phyloP scores from a whole-genome alignment of 108 stramenopile species.

The Nannochloropsis gaditana region DNA sequence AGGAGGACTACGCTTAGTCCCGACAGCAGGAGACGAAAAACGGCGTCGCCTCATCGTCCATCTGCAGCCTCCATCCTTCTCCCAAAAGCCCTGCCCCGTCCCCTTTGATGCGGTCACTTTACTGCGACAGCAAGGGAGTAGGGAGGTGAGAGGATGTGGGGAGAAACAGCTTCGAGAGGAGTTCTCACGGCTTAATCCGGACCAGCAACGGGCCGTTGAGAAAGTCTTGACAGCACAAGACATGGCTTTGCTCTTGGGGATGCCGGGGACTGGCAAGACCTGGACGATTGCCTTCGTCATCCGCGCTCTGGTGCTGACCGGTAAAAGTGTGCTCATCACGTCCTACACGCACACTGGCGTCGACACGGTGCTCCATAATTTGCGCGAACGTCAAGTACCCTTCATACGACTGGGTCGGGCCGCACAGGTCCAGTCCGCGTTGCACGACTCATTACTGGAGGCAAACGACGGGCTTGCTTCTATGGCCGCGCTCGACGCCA shows the following conservation, averaged over 20 bases:
- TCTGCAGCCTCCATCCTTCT: conserved; percentile 30
- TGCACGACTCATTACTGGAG: conserved; percentile 15
- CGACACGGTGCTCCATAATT: conserved; percentile 82
- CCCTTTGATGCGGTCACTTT: conserved; percentile 23
- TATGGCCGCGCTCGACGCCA: neutral
- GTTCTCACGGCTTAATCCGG: conserved; percentile 38
- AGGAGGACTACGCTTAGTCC: neutral
- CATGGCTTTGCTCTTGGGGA: conserved; percentile 51
- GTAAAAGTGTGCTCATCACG: conserved; percentile 80
- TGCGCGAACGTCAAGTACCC: conserved; percentile 58
- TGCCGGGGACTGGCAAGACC: conserved; percentile 60
- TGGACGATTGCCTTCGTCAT: conserved; percentile 65
- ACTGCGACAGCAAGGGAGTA: conserved; percentile 5
- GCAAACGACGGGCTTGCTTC: neutral
- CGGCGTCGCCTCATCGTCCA: conserved; percentile 35
- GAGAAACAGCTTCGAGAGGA: conserved; percentile 25
- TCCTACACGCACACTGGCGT: conserved; percentile 92
- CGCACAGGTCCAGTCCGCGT: neutral
- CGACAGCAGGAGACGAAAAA: conserved; percentile 33
- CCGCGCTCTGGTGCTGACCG: conserved; percentile 71
- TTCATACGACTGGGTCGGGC: conserved; percentile 27
- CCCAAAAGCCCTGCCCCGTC: conserved; percentile 22
- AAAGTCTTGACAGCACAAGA: conserved; percentile 45
- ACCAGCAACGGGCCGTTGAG: conserved; percentile 49
- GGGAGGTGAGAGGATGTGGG: neutral